Evolutionary conservation across 805 yeast genomes (phyloP), one percentile per base, ranked within the genome.

Genomic region (Myxozyma mucilagina): DNA sequence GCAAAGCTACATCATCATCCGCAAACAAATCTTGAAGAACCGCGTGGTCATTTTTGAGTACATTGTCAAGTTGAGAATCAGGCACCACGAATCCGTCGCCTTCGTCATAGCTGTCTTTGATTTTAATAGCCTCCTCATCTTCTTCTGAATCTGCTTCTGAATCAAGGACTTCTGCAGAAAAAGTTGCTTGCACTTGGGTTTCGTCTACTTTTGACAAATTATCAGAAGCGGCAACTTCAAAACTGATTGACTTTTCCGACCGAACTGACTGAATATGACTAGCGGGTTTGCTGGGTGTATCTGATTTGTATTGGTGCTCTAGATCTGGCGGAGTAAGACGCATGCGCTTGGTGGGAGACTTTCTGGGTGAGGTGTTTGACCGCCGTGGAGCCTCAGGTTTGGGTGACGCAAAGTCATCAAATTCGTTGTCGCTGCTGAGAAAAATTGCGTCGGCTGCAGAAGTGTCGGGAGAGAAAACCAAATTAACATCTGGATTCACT

Each of bases 341-440:
- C 36, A 11, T 48, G 18, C 58, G 49, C 34, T 63, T 63, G 47
- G 61, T 63, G 4, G 66, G 66, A 2, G 66, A 61, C 36, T 51
- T 60, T 24, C 62, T 52, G 1, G 66, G 66, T 7, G 66, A 61
- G 20, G 44, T 39, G 4, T 49, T 36, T 10, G 42, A 16, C 6
- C 50, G 47, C 14, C 65, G 53, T 11, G 39, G 49, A 7, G 36
- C 39, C 5, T 13, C 20, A 16, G 4, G 47, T 29, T 2, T 38
- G 32, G 20, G 53, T 14, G 13, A 20, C 24, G 29, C 18, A n/a
- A 24, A n/a, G 6, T 20, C 24, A 10, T 29, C 31, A 34, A 35
- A 36, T 10, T 24, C 57, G 10, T 57, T 59, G 20, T 63, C 66
- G 49, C 65, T 61, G 11, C 56, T 55, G 6, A 63, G 61, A 16